Base-by-base conservation (phyloP, 495 filamentous ascomycete genomes). In the Pyronema omphalodes region DNA sequence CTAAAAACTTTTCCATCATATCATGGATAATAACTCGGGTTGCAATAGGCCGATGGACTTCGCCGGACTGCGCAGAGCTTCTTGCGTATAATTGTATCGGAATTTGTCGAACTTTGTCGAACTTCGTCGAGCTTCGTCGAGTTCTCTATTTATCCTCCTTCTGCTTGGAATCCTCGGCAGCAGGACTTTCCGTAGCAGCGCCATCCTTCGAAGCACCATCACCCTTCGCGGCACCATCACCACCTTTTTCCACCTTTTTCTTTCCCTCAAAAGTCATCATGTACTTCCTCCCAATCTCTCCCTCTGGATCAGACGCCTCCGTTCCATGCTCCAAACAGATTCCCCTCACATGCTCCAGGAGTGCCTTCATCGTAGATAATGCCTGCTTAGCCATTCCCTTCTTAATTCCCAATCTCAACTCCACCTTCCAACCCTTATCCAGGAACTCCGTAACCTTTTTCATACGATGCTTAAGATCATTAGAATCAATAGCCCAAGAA, bases 301-400 rank as follows among this genome's bases (percentile, higher is more conserved):
- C 62, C 17, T 64, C 57, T 3, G 46, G 40, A 12, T 11, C 19
- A 37, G 55, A 54, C 58, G 55, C 54, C 19, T 64, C 62, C 29
- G 15, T 64, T 39, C 52, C 62, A 15, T 14, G 49, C 11, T 45
- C n/a, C 52, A 19, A 23, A 33, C 15, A 37, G 6, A 49, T 43
- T 3, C 37, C 17, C 35, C 47, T 60, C 9, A 64, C 37, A 12
- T 34, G 41, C 19, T 44, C 33, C 12, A 60, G 37, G 29, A 65
- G 19, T 14, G 45, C 61, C 29, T 81, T 77, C 58, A 88, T 86
- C 63, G 76, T 88, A 58, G 82, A 83, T 54, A 89, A 83, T 71
- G 88, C 88, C 70, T 87, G 81, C 69, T 85, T 89, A n/a, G 87
- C 83, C 70, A 82, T 86, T 60, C 93, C 93, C 72, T 86, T 83